Conservation (phyloP, 2,329 filamentous ascomycete species). For the Xylaria digitata region DNA sequence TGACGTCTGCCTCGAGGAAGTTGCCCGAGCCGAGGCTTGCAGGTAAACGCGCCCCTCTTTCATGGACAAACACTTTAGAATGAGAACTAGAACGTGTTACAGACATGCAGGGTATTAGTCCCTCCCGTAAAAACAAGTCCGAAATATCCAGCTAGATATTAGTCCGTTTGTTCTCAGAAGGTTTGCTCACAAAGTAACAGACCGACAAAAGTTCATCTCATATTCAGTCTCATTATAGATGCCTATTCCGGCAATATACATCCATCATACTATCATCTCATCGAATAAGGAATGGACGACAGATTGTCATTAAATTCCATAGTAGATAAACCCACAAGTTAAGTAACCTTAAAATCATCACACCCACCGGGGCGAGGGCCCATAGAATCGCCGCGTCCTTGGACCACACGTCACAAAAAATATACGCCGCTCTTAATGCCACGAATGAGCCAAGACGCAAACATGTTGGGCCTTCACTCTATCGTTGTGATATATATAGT, state of each 20-base stretch:
- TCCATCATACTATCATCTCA: neutral
- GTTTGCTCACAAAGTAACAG: neutral
- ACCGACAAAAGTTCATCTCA: neutral
- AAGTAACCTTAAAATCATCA: constrained; percentile 26
- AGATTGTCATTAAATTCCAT: constrained; percentile 25
- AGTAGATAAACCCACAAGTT: constrained; percentile 7
- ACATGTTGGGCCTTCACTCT: neutral
- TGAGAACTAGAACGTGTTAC: too few relatives aligned
- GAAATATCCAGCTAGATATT: too few relatives aligned
- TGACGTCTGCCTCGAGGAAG: too few relatives aligned
- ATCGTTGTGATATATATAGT: constrained; percentile 13
- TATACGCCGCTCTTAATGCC: constrained; percentile 24
- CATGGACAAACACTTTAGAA: too few relatives aligned
- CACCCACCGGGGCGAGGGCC: constrained; percentile 15
- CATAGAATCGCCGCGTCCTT: neutral
- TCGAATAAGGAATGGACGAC: constrained; percentile 20
- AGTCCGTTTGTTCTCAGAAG: too few relatives aligned
- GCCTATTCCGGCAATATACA: neutral
- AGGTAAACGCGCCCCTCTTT: too few relatives aligned
- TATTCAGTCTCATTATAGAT: constrained; percentile 10
- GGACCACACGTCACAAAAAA: constrained; percentile 1
- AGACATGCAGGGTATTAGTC: too few relatives aligned
- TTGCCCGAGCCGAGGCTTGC: too few relatives aligned
- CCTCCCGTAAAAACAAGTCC: too few relatives aligned
- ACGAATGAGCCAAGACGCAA: neutral